These are phyloP conservation scores for Saturnispora ahearnii DNA, from an alignment of 805 yeast genomes.

Conservation along the genomic window DNA sequence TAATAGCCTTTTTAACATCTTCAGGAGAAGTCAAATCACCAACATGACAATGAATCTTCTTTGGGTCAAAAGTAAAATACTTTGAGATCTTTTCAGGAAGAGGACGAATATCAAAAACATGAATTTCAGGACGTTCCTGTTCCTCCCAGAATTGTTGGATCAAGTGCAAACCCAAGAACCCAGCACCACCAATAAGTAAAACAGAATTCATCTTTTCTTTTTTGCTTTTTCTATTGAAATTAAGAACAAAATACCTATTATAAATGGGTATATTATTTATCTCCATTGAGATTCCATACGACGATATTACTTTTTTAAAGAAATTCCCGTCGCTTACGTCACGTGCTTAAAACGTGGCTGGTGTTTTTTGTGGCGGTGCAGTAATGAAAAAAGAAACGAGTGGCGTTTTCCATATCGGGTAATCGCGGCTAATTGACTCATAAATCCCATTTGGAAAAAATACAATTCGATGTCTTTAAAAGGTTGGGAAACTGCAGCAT, in stretches of 20 bases:
- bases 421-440: background rate
- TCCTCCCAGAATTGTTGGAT: conserved; percentile 71
- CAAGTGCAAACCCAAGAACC: conserved; percentile 86
- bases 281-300: background rate
- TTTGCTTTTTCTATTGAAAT: no score
- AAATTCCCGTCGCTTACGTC: background rate
- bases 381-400: background rate
- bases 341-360: background rate
- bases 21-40: conserved; percentile 77
- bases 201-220: conserved; percentile 39
- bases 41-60: conserved; percentile 48
- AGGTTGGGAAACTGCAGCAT: background rate
- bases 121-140: conserved; percentile 60
- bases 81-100: conserved; percentile 63
- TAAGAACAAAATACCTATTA: no score
- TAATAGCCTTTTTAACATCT: conserved; percentile 60
- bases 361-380: background rate
- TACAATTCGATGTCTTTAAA: background rate
- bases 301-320: background rate
- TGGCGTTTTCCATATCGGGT: background rate
- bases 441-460: background rate
- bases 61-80: conserved; percentile 65
- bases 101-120: conserved; percentile 88
- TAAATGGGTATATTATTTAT: no score
- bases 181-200: conserved; percentile 89